Conservation (phyloP, 495 filamentous ascomycete species). For the Neurospora tetraspora region DNA sequence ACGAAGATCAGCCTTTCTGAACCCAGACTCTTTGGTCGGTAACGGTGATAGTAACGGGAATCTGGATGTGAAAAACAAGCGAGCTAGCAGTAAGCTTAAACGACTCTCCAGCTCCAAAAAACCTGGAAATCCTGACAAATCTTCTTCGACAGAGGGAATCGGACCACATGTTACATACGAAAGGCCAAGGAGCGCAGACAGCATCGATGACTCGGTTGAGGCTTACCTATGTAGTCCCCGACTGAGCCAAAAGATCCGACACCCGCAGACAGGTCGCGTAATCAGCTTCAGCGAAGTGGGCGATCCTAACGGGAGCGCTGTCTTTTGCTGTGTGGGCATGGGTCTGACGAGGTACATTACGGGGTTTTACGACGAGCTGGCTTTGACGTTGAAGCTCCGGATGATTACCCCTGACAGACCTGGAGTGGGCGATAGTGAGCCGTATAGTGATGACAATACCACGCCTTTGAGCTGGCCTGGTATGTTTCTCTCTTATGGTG, state of each 20-base stretch:
- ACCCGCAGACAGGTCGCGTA: conserved; percentile 74
- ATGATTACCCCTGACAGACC: conserved; percentile 92
- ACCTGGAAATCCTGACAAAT: conserved; percentile 24
- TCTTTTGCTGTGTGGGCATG: conserved; percentile 98
- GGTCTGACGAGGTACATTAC: conserved; percentile 91
- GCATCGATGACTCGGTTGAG: conserved; percentile 77
- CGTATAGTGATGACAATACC: conserved; percentile 67
- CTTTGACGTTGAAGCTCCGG: conserved; percentile 74
- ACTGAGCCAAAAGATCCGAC: conserved; percentile 73
- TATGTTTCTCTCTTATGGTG: conserved; percentile 36
- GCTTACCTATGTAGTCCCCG: conserved; percentile 77
- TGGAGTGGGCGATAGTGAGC: conserved; percentile 85
- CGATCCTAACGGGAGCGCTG: conserved; percentile 80
- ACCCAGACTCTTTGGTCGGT: conserved; percentile 31
- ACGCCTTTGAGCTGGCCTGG: conserved; percentile 91
- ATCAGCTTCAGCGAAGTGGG: conserved; percentile 98
- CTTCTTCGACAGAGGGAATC: conserved; percentile 15
- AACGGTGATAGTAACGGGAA: conserved; percentile 33
- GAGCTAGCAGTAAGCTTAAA: conserved; percentile 38
- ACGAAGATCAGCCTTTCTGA: conserved; percentile 29
- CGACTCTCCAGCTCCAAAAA: conserved; percentile 36
- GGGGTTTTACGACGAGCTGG: conserved; percentile 95
- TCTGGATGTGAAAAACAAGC: conserved; percentile 25
- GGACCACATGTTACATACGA: conserved; percentile 37
- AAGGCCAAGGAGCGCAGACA: conserved; percentile 69